phyloP scores from a whole-genome alignment of 164 flowering plant genomes.

The Stephania japonica region DNA sequence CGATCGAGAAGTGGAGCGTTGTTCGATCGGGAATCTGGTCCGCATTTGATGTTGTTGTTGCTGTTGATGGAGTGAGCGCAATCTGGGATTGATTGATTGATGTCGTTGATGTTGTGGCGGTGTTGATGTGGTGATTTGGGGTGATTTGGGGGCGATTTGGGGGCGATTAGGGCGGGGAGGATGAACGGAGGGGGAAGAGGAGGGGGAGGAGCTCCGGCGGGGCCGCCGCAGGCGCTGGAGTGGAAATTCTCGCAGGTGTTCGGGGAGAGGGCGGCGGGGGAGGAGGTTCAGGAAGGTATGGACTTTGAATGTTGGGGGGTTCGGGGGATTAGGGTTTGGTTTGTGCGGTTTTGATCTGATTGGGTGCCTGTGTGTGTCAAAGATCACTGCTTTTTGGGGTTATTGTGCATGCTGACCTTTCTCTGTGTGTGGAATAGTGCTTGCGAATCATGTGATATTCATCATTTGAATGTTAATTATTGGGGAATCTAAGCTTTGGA shows the following conservation, averaged over 20 bases:
- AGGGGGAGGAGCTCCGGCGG: slow-evolving; percentile 23
- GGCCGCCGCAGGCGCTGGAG: slow-evolving; percentile 48
- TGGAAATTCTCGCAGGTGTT: slow-evolving; percentile 94
- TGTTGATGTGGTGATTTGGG: not conserved
- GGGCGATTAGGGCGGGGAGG: slow-evolving; percentile 5
- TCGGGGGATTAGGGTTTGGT: not conserved
- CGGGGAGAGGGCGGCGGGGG: slow-evolving; percentile 78
- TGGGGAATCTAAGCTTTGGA: not conserved
- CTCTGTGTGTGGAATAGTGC: not conserved
- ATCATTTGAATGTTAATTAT: not conserved
- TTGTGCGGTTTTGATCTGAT: not conserved
- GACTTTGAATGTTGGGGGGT: not conserved
- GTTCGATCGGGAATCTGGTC: too few species aligned
- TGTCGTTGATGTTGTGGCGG: too few species aligned
- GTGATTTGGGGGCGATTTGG: not conserved
- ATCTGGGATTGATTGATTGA: too few species aligned
- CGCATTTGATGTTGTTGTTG: too few species aligned
- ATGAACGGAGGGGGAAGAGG: slow-evolving; percentile 43
- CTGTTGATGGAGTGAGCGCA: too few species aligned
- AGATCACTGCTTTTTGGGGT: not conserved
- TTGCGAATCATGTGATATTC: too few species aligned
- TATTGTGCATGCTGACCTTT: not conserved
- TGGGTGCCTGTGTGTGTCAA: not conserved
- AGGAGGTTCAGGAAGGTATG: slow-evolving; percentile 83
- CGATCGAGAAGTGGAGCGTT: too few species aligned